Evolutionary conservation across 306 rosid species (phyloP).

Genomic region (Dalbergia oliveri): DNA sequence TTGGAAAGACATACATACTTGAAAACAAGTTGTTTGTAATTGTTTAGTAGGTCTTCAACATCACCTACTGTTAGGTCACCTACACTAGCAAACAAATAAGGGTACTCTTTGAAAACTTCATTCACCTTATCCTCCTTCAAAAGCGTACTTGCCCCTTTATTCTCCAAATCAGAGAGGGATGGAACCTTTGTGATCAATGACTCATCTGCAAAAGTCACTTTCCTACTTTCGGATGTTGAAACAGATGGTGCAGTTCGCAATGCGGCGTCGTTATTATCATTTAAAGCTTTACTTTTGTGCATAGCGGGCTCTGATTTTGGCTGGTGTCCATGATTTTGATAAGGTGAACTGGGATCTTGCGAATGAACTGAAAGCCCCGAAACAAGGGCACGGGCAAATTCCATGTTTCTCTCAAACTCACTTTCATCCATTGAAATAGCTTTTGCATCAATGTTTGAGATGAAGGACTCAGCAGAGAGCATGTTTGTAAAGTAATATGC

Average conservation of each 20-base stretch:
- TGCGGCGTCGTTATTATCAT: slow-evolving; percentile 53
- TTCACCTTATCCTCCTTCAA: slow-evolving; percentile 71
- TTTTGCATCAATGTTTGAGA: slow-evolving; percentile 90
- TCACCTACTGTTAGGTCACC: slow-evolving; percentile 81
- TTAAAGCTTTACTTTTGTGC: slow-evolving; percentile 52
- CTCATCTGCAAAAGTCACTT: slow-evolving; percentile 55
- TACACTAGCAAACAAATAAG: slow-evolving; percentile 76
- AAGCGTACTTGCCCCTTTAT: slow-evolving; percentile 80
- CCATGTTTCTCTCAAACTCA: slow-evolving; percentile 90
- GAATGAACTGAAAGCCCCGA: slow-evolving; percentile 77
- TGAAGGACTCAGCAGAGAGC: slow-evolving; percentile 92
- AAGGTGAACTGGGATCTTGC: slow-evolving; percentile 60
- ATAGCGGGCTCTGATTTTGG: slow-evolving; percentile 52
- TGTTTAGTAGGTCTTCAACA: slow-evolving; percentile 84
- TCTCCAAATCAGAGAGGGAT: slow-evolving; percentile 92
- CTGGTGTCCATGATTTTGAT: slow-evolving; percentile 54
- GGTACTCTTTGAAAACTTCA: slow-evolving; percentile 77
- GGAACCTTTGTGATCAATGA: slow-evolving; percentile 62
- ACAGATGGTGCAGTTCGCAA: slow-evolving; percentile 54
- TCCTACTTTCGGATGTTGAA: slow-evolving; percentile 55
- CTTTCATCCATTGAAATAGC: slow-evolving; percentile 92
- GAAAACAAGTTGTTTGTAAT: slow-evolving; percentile 86
- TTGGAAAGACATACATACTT: slow-evolving; percentile 84
- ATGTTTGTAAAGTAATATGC: slow-evolving; percentile 94
- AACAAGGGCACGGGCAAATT: slow-evolving; percentile 86